phyloP scores from a whole-genome alignment of 2,329 filamentous ascomycete genomes.

The Triangularia verruculosa region DNA sequence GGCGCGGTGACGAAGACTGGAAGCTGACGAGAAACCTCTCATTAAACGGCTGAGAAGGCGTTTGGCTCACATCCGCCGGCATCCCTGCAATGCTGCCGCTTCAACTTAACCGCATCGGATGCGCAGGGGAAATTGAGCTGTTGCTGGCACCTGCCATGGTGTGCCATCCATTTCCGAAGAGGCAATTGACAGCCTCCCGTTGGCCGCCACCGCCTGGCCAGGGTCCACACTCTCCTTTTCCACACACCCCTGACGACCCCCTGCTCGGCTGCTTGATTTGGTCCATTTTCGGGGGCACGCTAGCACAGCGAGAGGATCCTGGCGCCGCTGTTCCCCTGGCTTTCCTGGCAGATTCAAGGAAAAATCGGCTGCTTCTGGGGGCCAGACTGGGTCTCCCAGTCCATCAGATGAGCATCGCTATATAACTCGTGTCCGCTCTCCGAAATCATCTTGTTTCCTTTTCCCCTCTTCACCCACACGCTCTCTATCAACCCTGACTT shows the following conservation, averaged over 20 bases:
- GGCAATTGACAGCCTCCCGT: slow-evolving; percentile 8
- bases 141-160: slow-evolving; percentile 6
- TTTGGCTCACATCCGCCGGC: slow-evolving; percentile 11
- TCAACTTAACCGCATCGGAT: background rate
- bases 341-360: slow-evolving; percentile 33
- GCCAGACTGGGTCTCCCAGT: background rate
- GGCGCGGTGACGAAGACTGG: background rate
- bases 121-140: slow-evolving; percentile 14
- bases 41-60: slow-evolving; percentile 7
- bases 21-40: slow-evolving; percentile 11
- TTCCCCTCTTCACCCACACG: slow-evolving; percentile 48
- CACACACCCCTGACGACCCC: slow-evolving; percentile 13
- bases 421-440: slow-evolving; percentile 46
- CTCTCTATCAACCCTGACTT: slow-evolving; percentile 48
- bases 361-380: slow-evolving; percentile 6
- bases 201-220: slow-evolving; percentile 13
- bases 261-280: slow-evolving; percentile 14
- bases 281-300: slow-evolving; percentile 18
- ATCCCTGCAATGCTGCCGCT: slow-evolving; percentile 15
- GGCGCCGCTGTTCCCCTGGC: slow-evolving; percentile 40
- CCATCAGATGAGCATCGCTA: slow-evolving; percentile 34
- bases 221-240: slow-evolving; percentile 27
- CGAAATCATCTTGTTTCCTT: slow-evolving; percentile 33
- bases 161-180: slow-evolving; percentile 14
- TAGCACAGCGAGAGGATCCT: slow-evolving; percentile 1